Conservation (phyloP, 768 basidiomycete genomes). For the Boletus sp. region DNA sequence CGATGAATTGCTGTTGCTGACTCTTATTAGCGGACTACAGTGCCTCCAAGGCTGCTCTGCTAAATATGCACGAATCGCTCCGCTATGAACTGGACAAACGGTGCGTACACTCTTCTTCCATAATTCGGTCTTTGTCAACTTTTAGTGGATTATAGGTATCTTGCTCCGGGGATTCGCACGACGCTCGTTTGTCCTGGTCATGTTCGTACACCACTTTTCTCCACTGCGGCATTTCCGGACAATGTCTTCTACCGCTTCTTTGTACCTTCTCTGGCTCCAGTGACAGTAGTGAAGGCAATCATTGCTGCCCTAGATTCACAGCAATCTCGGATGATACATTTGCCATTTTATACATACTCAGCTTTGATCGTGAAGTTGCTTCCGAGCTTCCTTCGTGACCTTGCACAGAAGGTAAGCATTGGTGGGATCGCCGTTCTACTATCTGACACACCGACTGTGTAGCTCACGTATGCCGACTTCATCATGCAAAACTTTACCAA, state of each 20-base stretch:
- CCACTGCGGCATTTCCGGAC: slow-evolving; percentile 49
- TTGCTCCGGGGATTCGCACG: slow-evolving; percentile 77
- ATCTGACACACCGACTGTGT: slow-evolving; percentile 11
- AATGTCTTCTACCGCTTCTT: slow-evolving; percentile 65
- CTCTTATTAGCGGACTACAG: slow-evolving; percentile 73
- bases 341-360: slow-evolving; percentile 73
- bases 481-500: slow-evolving; percentile 71
- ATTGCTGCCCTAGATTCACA: slow-evolving; percentile 80
- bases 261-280: slow-evolving; percentile 69
- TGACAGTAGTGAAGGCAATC: slow-evolving; percentile 76
- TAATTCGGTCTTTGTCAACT: neutral
- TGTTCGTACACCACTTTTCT: slow-evolving; percentile 77
- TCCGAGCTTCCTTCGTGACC: slow-evolving; percentile 74
- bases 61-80: slow-evolving; percentile 79
- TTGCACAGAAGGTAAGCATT: slow-evolving; percentile 66
- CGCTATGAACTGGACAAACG: slow-evolving; percentile 83
- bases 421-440: neutral
- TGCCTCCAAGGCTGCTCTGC: slow-evolving; percentile 89
- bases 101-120: slow-evolving; percentile 36
- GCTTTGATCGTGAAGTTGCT: slow-evolving; percentile 53
- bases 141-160: slow-evolving; percentile 46
- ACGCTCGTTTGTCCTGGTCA: slow-evolving; percentile 84
- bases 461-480: slow-evolving; percentile 71
- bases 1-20: slow-evolving; percentile 6
- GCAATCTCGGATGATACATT: slow-evolving; percentile 64